Evolutionary conservation across 495 filamentous ascomycete species (phyloP).

Genomic region (Xylaria intraflava): DNA sequence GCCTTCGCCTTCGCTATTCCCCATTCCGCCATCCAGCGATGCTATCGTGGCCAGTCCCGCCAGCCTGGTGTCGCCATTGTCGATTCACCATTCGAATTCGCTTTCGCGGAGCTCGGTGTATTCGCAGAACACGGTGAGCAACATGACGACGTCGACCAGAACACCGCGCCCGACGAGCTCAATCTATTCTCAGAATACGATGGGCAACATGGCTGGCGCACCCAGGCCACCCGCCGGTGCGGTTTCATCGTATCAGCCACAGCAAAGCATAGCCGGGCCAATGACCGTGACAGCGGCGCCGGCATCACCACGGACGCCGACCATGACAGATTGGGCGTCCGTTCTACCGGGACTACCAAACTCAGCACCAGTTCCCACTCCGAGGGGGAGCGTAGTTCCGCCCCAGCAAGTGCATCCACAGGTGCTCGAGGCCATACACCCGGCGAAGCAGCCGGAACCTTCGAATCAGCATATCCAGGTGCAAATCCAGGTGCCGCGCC

Average conservation of each 20-base stretch:
- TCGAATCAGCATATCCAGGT: neutral
- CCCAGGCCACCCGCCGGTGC: too few relatives aligned
- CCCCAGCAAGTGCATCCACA: too few relatives aligned
- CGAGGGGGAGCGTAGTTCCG: too few relatives aligned
- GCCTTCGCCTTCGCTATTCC: conserved; percentile 4
- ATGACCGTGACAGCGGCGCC: neutral
- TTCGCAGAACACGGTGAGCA: neutral
- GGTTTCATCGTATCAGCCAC: too few relatives aligned
- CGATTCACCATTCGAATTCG: neutral
- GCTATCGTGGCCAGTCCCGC: neutral
- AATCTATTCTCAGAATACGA: conserved; percentile 3
- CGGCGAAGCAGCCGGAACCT: too few relatives aligned
- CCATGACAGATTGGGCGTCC: conserved; percentile 7
- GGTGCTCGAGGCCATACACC: too few relatives aligned
- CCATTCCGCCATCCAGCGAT: neutral
- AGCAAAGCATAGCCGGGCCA: neutral
- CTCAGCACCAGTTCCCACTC: neutral
- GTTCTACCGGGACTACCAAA: neutral
- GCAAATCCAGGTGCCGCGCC: conserved; percentile 7
- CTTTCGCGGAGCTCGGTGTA: neutral
- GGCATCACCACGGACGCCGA: conserved; percentile 6
- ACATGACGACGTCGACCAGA: neutral
- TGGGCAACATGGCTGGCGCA: neutral
- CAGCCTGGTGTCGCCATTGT: neutral
- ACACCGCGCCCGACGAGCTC: conserved; percentile 8